Conservation (phyloP, 768 basidiomycete genomes). For the Tephrocybe sp. region DNA sequence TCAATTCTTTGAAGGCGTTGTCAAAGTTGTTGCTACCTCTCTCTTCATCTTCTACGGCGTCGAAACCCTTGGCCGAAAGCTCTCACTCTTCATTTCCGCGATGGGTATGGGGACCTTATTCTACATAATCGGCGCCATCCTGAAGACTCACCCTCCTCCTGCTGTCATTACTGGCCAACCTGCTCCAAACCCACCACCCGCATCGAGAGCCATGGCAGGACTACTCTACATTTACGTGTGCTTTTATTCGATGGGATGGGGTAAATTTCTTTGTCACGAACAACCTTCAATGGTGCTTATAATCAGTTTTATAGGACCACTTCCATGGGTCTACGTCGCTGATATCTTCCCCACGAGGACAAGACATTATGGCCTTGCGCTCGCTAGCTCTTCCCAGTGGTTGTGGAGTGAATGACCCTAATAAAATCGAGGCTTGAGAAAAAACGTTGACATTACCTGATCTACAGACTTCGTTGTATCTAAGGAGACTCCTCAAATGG, state of each 20-base stretch:
- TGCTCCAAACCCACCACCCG: slow-evolving; percentile 38
- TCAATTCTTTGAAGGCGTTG: slow-evolving; percentile 33
- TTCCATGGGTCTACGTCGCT: slow-evolving; percentile 62
- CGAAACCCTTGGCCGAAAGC: slow-evolving; percentile 68
- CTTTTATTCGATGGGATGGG: slow-evolving; percentile 90
- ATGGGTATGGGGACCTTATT: slow-evolving; percentile 80
- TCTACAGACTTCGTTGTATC: slow-evolving; percentile 65
- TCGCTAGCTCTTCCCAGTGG: slow-evolving; percentile 80
- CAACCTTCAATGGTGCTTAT: background rate
- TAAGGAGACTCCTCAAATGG: slow-evolving; percentile 69
- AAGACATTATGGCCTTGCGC: slow-evolving; percentile 74
- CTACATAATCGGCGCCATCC: slow-evolving; percentile 84
- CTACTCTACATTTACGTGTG: slow-evolving; percentile 86
- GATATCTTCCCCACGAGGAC: slow-evolving; percentile 89
- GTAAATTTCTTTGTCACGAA: slow-evolving; percentile 20
- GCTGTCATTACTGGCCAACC: slow-evolving; percentile 19
- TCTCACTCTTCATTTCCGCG: slow-evolving; percentile 70
- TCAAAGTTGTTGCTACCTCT: slow-evolving; percentile 68
- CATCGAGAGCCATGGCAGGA: slow-evolving; percentile 81
- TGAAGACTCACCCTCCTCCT: slow-evolving; percentile 73
- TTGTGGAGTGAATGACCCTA: slow-evolving; percentile 58
- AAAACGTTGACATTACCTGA: background rate
- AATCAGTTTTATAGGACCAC: slow-evolving; percentile 19
- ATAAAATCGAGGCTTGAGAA: background rate
- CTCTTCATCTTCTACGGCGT: slow-evolving; percentile 70